Conservation (phyloP, 2,329 filamentous ascomycete genomes). For the Hypoxylon sp. region DNA sequence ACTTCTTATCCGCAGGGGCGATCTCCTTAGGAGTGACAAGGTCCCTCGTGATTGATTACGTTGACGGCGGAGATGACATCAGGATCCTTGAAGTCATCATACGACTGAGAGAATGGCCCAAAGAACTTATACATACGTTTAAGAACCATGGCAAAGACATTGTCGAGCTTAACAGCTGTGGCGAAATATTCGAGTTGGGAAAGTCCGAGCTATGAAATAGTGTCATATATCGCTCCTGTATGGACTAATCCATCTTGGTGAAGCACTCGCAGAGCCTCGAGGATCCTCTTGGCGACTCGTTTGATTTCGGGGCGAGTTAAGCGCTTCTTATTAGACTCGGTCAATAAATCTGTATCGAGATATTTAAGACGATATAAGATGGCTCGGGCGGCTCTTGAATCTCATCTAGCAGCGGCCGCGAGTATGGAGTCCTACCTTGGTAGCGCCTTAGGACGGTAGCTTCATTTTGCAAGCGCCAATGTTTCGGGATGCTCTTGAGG, state of each 20-base stretch:
- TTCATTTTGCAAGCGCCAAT: background rate
- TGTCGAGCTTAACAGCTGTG: background rate
- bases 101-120: background rate
- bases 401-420: background rate
- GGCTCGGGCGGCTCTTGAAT: background rate
- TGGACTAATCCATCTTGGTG: background rate
- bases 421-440: background rate
- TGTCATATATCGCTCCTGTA: too few relatives aligned
- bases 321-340: background rate
- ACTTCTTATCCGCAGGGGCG: background rate
- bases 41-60: background rate
- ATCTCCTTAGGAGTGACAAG: background rate
- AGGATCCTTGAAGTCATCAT: background rate
- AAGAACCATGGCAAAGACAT: background rate
- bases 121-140: conserved; percentile 1
- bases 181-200: too few relatives aligned
- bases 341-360: background rate
- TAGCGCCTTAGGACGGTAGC: background rate
- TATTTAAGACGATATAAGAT: background rate
- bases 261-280: background rate
- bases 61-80: background rate
- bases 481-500: background rate
- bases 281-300: background rate
- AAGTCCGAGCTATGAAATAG: too few relatives aligned
- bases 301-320: background rate